These are phyloP conservation scores for Colletotrichum theobromicola DNA, from an alignment of 2,329 filamentous ascomycete genomes.

Conservation along the genomic window DNA sequence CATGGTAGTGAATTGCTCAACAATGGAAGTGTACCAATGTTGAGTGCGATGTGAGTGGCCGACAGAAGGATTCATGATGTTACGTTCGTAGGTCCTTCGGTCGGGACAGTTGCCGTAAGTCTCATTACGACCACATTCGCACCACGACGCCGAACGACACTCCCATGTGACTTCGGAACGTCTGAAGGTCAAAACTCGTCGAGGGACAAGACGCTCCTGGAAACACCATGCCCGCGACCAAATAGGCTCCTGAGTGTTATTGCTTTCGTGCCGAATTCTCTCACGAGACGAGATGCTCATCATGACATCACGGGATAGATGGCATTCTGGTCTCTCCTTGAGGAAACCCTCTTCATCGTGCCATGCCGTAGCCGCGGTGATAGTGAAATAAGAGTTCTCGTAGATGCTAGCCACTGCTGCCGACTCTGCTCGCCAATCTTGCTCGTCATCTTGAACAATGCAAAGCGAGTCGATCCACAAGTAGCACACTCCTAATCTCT, in stretches of 20 bases:
- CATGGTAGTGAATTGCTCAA: neutral
- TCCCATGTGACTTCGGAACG: neutral
- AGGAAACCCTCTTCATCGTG: neutral
- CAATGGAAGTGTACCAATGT: neutral
- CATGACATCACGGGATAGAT: neutral
- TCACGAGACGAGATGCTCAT: neutral
- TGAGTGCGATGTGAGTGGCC: neutral
- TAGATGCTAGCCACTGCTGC: neutral
- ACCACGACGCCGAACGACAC: neutral
- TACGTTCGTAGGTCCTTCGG: neutral
- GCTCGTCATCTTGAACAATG: slow-evolving; percentile 23
- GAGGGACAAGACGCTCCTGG: neutral
- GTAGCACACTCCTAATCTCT: slow-evolving; percentile 18
- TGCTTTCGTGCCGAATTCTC: neutral
- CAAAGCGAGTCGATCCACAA: slow-evolving; percentile 30
- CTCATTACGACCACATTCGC: neutral
- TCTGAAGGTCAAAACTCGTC: neutral
- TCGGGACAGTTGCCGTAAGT: neutral
- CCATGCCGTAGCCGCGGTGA: neutral
- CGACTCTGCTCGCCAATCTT: slow-evolving; percentile 20
- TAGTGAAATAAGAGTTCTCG: neutral
- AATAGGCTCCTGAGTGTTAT: neutral
- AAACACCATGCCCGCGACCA: neutral
- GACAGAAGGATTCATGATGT: neutral
- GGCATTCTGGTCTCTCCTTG: neutral